phyloP scores from a whole-genome alignment of 176 grass and related monocot species.

The Tuctoria greenei region DNA sequence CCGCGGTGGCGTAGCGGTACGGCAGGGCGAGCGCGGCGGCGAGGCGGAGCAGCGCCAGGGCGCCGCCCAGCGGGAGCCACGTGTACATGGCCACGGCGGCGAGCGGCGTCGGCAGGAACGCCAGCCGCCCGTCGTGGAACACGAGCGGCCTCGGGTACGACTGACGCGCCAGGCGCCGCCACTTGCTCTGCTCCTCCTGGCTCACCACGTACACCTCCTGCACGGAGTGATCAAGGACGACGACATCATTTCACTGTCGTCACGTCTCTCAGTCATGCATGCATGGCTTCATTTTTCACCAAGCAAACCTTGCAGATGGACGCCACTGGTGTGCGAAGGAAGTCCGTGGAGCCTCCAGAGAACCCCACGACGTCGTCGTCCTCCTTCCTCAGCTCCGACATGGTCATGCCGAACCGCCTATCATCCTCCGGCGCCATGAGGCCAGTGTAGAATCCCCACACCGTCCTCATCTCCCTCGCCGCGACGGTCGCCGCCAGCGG shows the following conservation, averaged over 20 bases:
- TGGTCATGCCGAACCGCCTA: background rate
- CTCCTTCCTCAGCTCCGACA: slow-evolving; percentile 19
- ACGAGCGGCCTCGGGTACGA: slow-evolving; percentile 48
- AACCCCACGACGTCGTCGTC: slow-evolving; percentile 39
- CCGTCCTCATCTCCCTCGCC: slow-evolving; percentile 46
- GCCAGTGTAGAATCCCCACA: slow-evolving; percentile 63
- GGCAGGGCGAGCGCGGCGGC: slow-evolving; percentile 36
- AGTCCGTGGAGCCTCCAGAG: slow-evolving; percentile 17
- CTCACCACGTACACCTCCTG: slow-evolving; percentile 58
- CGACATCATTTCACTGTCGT: background rate
- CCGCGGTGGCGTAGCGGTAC: slow-evolving; percentile 37
- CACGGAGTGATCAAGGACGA: background rate
- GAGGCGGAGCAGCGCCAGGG: slow-evolving; percentile 32
- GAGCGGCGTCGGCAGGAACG: slow-evolving; percentile 58
- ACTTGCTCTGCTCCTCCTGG: slow-evolving; percentile 52
- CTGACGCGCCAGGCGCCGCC: slow-evolving; percentile 33
- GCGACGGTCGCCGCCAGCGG: background rate
- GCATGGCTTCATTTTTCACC: background rate
- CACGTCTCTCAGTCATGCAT: background rate
- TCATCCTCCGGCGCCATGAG: slow-evolving; percentile 39
- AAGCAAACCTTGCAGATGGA: slow-evolving; percentile 54
- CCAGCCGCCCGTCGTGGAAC: slow-evolving; percentile 77
- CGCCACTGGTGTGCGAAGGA: slow-evolving; percentile 13
- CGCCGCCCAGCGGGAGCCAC: slow-evolving; percentile 51
- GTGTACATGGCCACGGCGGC: slow-evolving; percentile 52